Percentiles rank a stretch among this genome's conserved stretches.
phyloP scores from a whole-genome alignment of 352 stramenopile genomes.

The Aphanomyces invadans region DNA sequence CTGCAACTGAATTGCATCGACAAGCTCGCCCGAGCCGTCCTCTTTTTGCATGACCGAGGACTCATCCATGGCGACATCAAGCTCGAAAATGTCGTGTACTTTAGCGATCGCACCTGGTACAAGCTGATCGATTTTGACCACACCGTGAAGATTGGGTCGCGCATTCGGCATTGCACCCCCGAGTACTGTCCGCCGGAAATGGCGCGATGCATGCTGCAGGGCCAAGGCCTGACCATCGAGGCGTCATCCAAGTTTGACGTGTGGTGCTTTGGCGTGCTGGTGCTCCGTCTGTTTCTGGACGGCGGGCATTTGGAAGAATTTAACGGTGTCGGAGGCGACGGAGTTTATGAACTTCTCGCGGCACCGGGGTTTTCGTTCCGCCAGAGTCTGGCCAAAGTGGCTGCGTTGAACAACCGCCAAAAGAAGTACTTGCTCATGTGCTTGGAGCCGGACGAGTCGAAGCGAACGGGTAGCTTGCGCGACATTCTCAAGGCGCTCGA shows the following conservation, averaged over 20 bases:
- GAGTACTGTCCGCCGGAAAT: neutral
- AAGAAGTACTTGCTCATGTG: neutral
- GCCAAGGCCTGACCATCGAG: neutral
- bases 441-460: neutral
- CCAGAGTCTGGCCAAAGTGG: neutral
- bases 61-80: neutral
- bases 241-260: neutral
- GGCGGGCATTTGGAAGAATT: neutral
- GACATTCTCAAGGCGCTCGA: neutral
- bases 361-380: neutral
- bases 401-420: neutral
- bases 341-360: neutral
- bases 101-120: neutral
- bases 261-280: neutral
- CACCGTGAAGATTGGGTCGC: neutral
- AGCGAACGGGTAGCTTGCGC: neutral
- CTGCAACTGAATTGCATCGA: neutral
- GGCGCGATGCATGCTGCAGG: neutral
- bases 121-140: neutral
- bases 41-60: neutral
- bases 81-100: neutral
- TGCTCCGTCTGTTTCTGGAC: neutral
- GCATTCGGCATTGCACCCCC: neutral
- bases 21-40: neutral
- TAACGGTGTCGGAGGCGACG: neutral